Conservation (phyloP, 352 stramenopile species). For the Pythium phragmiticola region DNA sequence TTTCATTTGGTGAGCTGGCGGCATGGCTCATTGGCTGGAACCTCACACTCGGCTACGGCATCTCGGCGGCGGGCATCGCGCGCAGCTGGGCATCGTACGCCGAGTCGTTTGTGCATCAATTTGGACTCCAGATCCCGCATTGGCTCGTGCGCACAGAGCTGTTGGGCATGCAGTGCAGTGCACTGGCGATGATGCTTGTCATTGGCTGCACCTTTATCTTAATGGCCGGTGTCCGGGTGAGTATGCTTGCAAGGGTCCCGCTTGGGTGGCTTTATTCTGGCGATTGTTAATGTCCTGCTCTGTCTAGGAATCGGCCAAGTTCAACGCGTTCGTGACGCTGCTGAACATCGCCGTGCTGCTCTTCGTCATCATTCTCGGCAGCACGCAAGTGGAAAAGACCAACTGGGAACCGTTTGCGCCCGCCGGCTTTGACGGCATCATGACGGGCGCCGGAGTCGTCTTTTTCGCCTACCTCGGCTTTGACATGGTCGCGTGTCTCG, state of each 20-base stretch:
- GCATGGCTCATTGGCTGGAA: conserved; percentile 93
- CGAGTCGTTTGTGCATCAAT: conserved; percentile 75
- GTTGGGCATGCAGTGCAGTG: conserved; percentile 64
- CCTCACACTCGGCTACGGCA: conserved; percentile 91
- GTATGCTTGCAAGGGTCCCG: not conserved
- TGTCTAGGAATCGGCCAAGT: conserved; percentile 86
- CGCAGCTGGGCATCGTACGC: conserved; percentile 90
- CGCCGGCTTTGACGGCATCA: conserved; percentile 82
- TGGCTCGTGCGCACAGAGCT: conserved; percentile 62
- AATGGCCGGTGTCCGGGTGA: conserved; percentile 75
- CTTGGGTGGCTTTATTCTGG: no score
- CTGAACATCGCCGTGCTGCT: conserved; percentile 90
- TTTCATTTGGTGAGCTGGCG: conserved; percentile 83
- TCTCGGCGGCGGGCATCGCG: conserved; percentile 89
- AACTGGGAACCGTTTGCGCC: conserved; percentile 89
- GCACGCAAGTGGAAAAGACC: conserved; percentile 62
- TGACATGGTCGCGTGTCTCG: conserved; percentile 92
- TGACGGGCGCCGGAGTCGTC: conserved; percentile 86
- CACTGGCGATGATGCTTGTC: conserved; percentile 81
- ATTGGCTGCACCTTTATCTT: conserved; percentile 83
- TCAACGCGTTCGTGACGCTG: conserved; percentile 88
- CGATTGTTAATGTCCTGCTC: not conserved
- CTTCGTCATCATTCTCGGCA: conserved; percentile 86
- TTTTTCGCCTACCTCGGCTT: conserved; percentile 94
- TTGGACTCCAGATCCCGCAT: conserved; percentile 57